Conservation (phyloP, 768 basidiomycete species). For the Tricholomella constricta region DNA sequence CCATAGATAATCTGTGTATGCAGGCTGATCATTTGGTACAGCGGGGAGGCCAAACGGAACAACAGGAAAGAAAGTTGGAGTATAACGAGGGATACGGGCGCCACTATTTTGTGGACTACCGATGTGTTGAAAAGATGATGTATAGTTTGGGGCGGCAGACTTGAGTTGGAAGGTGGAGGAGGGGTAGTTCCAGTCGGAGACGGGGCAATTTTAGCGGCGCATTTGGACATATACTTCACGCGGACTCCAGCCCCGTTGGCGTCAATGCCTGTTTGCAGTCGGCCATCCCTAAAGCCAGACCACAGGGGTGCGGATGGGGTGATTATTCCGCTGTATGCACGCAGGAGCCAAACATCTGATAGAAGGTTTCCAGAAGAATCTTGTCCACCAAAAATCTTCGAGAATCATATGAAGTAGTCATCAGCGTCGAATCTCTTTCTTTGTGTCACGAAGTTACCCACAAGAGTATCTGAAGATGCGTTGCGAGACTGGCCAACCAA, state of each 20-base stretch:
- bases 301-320: slow-evolving; percentile 57
- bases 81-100: slow-evolving; percentile 45
- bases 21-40: slow-evolving; percentile 6
- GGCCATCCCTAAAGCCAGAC: slow-evolving; percentile 67
- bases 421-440: not conserved
- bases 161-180: slow-evolving; percentile 22
- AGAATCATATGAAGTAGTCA: slow-evolving; percentile 6
- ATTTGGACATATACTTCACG: slow-evolving; percentile 58
- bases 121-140: slow-evolving; percentile 35
- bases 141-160: slow-evolving; percentile 7
- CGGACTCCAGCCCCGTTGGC: slow-evolving; percentile 72
- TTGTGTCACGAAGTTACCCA: slow-evolving; percentile 25
- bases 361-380: slow-evolving; percentile 67
- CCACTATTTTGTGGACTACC: slow-evolving; percentile 45
- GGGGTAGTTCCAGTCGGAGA: slow-evolving; percentile 22
- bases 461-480: slow-evolving; percentile 64
- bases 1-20: slow-evolving; percentile 4
- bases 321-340: slow-evolving; percentile 67
- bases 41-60: slow-evolving; percentile 31
- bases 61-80: slow-evolving; percentile 38
- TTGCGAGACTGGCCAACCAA: slow-evolving; percentile 58
- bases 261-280: slow-evolving; percentile 59
- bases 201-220: slow-evolving; percentile 45
- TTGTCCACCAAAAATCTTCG: slow-evolving; percentile 71
- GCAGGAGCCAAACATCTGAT: slow-evolving; percentile 76